A percentile compares a stretch with the other conserved stretches of the same genome.
Conservation (phyloP, 2,329 filamentous ascomycete genomes). For the Colletotrichum sp. region DNA sequence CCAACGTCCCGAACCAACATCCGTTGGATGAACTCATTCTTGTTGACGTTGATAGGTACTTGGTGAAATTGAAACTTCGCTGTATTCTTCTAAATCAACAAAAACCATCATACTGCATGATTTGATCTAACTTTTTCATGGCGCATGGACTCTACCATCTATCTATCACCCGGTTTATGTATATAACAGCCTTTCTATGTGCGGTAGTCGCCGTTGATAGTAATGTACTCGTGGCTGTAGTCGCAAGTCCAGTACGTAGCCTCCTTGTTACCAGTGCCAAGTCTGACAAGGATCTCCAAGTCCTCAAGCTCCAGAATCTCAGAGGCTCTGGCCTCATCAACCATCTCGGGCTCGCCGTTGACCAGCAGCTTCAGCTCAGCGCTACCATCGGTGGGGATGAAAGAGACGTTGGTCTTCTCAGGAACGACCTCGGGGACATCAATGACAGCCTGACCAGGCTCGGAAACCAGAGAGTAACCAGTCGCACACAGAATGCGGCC, state of each 20-base stretch:
- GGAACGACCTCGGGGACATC: constrained; percentile 70
- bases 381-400: constrained; percentile 79
- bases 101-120: background rate
- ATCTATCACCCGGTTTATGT: background rate
- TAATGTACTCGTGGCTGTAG: constrained; percentile 81
- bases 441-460: constrained; percentile 59
- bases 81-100: background rate
- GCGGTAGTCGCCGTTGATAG: constrained; percentile 72
- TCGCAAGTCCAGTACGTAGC: constrained; percentile 87
- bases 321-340: constrained; percentile 78
- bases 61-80: background rate
- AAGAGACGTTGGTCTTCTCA: constrained; percentile 77
- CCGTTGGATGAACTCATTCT: background rate
- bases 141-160: background rate
- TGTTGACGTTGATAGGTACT: background rate
- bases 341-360: constrained; percentile 78
- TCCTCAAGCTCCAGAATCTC: constrained; percentile 81
- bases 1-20: background rate
- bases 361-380: constrained; percentile 78
- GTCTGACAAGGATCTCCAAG: constrained; percentile 75
- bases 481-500: constrained; percentile 95
- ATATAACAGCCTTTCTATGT: constrained; percentile 37
- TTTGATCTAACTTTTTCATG: background rate
- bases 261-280: constrained; percentile 73
- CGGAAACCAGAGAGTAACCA: constrained; percentile 75